These are phyloP conservation scores for Sicyos edulis DNA, from an alignment of 306 rosid genomes.

Conservation along the genomic window DNA sequence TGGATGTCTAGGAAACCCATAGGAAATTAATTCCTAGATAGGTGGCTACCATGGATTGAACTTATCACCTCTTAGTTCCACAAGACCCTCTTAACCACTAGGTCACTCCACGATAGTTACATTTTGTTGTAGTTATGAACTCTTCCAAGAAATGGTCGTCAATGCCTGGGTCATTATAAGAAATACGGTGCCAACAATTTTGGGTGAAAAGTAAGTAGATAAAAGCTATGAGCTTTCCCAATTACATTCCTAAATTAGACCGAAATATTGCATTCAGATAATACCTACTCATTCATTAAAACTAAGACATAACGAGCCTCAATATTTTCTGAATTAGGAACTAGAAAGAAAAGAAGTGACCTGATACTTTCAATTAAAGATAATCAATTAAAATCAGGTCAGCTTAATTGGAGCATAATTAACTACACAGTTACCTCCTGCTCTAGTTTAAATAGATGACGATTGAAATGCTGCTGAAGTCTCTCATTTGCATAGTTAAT, in stretches of 20 bases:
- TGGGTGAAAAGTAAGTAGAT: neutral
- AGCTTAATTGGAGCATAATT: neutral
- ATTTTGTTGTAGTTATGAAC: neutral
- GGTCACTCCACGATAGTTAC: too few relatives aligned
- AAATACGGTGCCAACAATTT: neutral
- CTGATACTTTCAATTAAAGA: conserved; percentile 3
- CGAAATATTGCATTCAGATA: neutral
- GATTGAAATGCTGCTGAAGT: too few relatives aligned
- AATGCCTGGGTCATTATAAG: neutral
- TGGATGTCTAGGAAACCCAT: too few relatives aligned
- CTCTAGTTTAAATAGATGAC: too few relatives aligned
- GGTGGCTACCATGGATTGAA: too few relatives aligned
- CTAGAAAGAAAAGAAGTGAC: neutral
- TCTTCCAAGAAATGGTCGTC: neutral
- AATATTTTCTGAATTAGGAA: neutral
- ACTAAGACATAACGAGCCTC: neutral
- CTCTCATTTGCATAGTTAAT: too few relatives aligned
- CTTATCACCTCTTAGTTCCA: too few relatives aligned
- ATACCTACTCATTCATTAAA: conserved; percentile 6
- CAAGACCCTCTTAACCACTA: too few relatives aligned
- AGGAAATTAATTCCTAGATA: too few relatives aligned
- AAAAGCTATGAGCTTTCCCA: neutral
- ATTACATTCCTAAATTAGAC: neutral
- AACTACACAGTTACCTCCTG: conserved; percentile 63
- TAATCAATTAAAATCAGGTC: neutral